These are phyloP conservation scores for Pinus taeda DNA, from an alignment of 75 land plant species.

Conservation along the genomic window DNA sequence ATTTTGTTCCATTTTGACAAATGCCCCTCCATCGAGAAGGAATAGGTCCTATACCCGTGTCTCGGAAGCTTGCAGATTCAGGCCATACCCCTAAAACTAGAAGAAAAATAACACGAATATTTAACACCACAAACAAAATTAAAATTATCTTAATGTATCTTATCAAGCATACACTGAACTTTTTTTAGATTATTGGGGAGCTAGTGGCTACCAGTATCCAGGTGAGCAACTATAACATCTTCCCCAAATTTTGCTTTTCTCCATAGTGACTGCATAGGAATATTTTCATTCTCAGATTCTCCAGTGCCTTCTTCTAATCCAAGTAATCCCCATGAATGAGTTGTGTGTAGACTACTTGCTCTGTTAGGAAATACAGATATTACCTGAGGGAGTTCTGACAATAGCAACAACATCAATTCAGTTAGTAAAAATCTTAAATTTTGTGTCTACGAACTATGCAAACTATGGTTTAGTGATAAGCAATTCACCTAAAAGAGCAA, in stretches of 20 bases:
- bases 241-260: constrained; percentile 26
- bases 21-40: constrained; percentile 54
- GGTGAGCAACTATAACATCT: constrained; percentile 35
- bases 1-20: constrained; percentile 28
- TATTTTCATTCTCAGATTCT: background rate
- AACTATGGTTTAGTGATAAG: background rate
- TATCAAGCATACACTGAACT: too few species aligned
- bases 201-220: constrained; percentile 30
- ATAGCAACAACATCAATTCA: too few species aligned
- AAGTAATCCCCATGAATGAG: constrained; percentile 44
- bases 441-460: too few species aligned
- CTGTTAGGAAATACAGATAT: constrained; percentile 1
- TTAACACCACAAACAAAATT: too few species aligned
- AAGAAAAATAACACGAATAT: too few species aligned
- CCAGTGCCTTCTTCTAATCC: constrained; percentile 20
- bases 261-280: constrained; percentile 26
- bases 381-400: constrained; percentile 4
- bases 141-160: too few species aligned
- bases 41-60: constrained; percentile 28
- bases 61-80: constrained; percentile 31
- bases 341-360: constrained; percentile 27
- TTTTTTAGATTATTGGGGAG: too few species aligned
- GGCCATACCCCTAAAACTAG: constrained; percentile 33
- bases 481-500: constrained; percentile 9
- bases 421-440: too few species aligned